phyloP scores from a whole-genome alignment of 192 early-diverging fungal genomes.

The Linnemannia schmuckeri region DNA sequence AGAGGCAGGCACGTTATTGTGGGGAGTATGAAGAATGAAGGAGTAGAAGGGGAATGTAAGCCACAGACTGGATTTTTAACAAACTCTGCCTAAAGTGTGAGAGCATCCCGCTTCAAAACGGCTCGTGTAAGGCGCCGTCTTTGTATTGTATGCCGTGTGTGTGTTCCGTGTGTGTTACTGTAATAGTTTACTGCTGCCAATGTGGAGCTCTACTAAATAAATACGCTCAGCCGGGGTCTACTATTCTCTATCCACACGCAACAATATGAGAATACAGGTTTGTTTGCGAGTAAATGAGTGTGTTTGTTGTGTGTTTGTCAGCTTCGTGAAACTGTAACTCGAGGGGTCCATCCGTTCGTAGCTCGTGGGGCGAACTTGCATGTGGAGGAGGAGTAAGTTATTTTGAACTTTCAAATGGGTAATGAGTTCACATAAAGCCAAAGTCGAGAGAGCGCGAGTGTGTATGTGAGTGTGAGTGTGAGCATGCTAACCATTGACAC shows the following conservation, averaged over 20 bases:
- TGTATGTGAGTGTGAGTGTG: neutral
- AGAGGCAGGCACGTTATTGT: neutral
- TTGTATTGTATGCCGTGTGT: neutral
- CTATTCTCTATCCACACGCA: neutral
- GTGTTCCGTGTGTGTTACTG: no score
- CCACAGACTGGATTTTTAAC: conserved; percentile 1
- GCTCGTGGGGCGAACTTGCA: neutral
- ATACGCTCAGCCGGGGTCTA: neutral
- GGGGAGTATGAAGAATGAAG: neutral
- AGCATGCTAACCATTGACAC: neutral
- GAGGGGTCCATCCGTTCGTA: neutral
- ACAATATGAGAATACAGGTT: neutral
- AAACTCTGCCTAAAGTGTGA: neutral
- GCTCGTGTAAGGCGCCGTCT: neutral
- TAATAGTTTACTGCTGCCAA: neutral
- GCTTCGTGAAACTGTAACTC: neutral
- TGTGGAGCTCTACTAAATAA: neutral
- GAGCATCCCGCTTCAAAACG: neutral
- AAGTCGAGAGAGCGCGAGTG: neutral
- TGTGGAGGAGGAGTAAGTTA: neutral
- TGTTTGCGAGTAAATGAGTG: neutral
- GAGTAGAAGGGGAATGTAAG: neutral
- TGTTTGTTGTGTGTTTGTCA: neutral
- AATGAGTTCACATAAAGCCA: neutral
- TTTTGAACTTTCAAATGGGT: neutral